phyloP scores from a whole-genome alignment of 2,329 filamentous ascomycete species.

The Stagonosporopsis rhizophila region DNA sequence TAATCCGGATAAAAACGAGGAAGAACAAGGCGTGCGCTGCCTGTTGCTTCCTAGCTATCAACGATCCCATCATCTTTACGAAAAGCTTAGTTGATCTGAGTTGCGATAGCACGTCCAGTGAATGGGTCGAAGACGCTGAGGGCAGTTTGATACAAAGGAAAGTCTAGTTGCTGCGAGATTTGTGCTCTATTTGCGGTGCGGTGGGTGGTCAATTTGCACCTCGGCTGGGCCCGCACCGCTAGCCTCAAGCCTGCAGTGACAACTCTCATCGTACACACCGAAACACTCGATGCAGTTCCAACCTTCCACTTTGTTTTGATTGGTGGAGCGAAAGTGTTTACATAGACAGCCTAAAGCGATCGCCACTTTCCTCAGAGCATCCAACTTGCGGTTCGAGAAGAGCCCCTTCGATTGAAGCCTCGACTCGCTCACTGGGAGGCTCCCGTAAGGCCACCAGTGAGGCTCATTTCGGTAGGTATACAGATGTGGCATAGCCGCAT shows the following conservation, averaged over 20 bases:
- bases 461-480: conserved; percentile 8
- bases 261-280: neutral
- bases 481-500: neutral
- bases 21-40: neutral
- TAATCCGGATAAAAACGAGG: neutral
- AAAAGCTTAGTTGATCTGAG: neutral
- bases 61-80: neutral
- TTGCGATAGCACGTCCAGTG: too few relatives aligned
- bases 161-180: too few relatives aligned
- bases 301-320: too few relatives aligned
- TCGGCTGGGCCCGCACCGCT: neutral
- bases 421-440: neutral
- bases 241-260: neutral
- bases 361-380: neutral
- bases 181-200: too few relatives aligned
- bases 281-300: neutral
- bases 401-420: neutral
- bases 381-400: neutral
- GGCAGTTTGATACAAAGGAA: too few relatives aligned
- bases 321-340: too few relatives aligned
- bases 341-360: neutral
- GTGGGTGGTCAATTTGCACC: neutral
- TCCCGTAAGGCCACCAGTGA: neutral
- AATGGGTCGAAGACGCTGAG: too few relatives aligned
- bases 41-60: neutral